These are phyloP conservation scores for Dothideomycetes sp. DNA, from an alignment of 2,329 filamentous ascomycete species.

Conservation along the genomic window DNA sequence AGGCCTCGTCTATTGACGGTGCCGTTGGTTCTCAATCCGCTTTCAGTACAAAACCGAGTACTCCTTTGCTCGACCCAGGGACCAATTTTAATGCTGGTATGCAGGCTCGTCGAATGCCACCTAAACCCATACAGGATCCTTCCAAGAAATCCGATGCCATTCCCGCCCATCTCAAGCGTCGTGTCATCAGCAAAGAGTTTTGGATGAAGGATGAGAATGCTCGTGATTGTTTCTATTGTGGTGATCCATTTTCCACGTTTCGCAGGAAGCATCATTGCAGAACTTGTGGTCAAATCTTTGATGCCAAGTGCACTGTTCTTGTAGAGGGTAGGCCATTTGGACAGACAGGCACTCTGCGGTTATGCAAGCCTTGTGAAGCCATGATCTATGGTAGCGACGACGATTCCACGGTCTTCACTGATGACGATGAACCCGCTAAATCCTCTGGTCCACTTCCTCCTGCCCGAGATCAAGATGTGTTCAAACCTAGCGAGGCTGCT, in stretches of 20 bases:
- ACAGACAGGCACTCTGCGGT: slow-evolving; percentile 70
- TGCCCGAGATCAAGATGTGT: slow-evolving; percentile 7
- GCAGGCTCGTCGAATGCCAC: slow-evolving; percentile 3
- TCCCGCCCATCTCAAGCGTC: slow-evolving; percentile 63
- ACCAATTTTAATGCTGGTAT: slow-evolving; percentile 14
- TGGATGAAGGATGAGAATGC: slow-evolving; percentile 99
- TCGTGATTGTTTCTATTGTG: slow-evolving; percentile 92
- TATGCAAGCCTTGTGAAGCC: slow-evolving; percentile 85
- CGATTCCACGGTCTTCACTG: slow-evolving; percentile 83
- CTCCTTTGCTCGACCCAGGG: slow-evolving; percentile 11
- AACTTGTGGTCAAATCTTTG: slow-evolving; percentile 95
- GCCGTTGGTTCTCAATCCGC: slow-evolving; percentile 1
- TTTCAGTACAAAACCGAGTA: slow-evolving; percentile 1
- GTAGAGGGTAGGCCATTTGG: slow-evolving; percentile 82
- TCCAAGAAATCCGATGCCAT: slow-evolving; percentile 19
- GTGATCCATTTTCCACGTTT: slow-evolving; percentile 84
- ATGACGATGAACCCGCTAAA: slow-evolving; percentile 45
- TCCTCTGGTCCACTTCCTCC: background rate
- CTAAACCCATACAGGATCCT: slow-evolving; percentile 6
- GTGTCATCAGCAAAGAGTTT: slow-evolving; percentile 87
- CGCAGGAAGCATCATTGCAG: slow-evolving; percentile 94
- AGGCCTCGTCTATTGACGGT: slow-evolving; percentile 31
- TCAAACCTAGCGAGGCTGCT: slow-evolving; percentile 16
- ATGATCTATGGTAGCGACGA: slow-evolving; percentile 89
- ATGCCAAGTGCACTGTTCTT: slow-evolving; percentile 89